Conservation (phyloP, 352 stramenopile genomes). For the Pythium vanterpoolii region DNA sequence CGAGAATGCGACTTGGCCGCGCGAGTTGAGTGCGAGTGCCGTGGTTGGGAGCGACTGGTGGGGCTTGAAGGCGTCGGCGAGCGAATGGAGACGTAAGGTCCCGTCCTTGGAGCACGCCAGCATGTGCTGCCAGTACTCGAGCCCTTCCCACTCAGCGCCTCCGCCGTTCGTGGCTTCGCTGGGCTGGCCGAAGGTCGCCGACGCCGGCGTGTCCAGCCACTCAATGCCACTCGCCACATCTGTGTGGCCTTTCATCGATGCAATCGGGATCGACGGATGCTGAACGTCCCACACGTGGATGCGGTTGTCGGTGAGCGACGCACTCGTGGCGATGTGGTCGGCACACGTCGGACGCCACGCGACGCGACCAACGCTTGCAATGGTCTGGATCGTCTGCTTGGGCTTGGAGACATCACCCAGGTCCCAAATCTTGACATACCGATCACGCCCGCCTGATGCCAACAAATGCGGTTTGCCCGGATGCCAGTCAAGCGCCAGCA, state of each 20-base stretch:
- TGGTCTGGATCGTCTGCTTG: slow-evolving; percentile 83
- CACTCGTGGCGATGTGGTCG: slow-evolving; percentile 83
- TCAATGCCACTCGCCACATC: slow-evolving; percentile 82
- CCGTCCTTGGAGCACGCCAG: slow-evolving; percentile 86
- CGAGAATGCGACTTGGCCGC: slow-evolving; percentile 76
- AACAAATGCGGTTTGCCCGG: slow-evolving; percentile 59
- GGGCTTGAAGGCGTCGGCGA: slow-evolving; percentile 79
- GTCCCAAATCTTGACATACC: slow-evolving; percentile 88
- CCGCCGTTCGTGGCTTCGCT: slow-evolving; percentile 13
- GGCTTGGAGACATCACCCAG: slow-evolving; percentile 66
- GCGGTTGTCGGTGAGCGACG: slow-evolving; percentile 83
- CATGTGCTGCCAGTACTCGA: slow-evolving; percentile 87
- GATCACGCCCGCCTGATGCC: slow-evolving; percentile 78
- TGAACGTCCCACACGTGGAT: slow-evolving; percentile 87
- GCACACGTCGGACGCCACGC: slow-evolving; percentile 72
- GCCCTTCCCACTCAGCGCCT: slow-evolving; percentile 56
- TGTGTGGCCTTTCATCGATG: slow-evolving; percentile 81
- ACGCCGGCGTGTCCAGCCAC: slow-evolving; percentile 80
- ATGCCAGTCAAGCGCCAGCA: slow-evolving; percentile 84
- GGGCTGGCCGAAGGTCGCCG: slow-evolving; percentile 23
- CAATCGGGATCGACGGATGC: slow-evolving; percentile 78
- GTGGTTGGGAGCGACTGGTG: slow-evolving; percentile 75
- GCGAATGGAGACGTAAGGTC: slow-evolving; percentile 82
- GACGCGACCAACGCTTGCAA: slow-evolving; percentile 80
- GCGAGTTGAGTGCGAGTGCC: slow-evolving; percentile 74